Percentiles rank a stretch among this genome's conserved stretches.
Conservation (phyloP, 805 yeast species). For the Spathaspora sp. region DNA sequence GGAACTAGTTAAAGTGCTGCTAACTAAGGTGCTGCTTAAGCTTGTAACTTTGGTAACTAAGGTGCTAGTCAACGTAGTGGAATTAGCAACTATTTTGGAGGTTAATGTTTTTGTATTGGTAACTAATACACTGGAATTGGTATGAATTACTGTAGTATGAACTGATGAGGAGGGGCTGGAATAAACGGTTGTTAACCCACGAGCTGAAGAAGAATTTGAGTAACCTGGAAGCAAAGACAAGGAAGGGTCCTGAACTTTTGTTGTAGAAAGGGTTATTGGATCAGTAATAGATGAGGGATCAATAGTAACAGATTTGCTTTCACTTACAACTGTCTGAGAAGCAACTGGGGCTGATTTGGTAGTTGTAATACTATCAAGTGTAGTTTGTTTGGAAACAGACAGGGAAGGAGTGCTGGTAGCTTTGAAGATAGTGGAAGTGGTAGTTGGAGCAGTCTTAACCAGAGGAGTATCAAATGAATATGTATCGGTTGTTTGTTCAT, state of each 20-base stretch:
- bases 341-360: slow-evolving; percentile 27
- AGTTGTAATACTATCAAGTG: slow-evolving; percentile 15
- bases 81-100: background rate
- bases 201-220: background rate
- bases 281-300: slow-evolving; percentile 16
- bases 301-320: slow-evolving; percentile 20
- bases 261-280: slow-evolving; percentile 2
- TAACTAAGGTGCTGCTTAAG: background rate
- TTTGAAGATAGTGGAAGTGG: slow-evolving; percentile 3
- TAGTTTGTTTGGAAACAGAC: slow-evolving; percentile 14
- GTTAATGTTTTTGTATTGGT: background rate
- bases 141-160: no score
- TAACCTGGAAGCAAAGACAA: background rate
- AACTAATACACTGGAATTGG: background rate
- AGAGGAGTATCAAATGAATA: slow-evolving; percentile 9
- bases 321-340: slow-evolving; percentile 21
- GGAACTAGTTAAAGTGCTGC: background rate
- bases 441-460: slow-evolving; percentile 12
- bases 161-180: background rate
- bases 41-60: background rate
- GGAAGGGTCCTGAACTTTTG: background rate
- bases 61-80: background rate
- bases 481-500: background rate
- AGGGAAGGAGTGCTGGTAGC: slow-evolving; percentile 23
- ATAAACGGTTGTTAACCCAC: background rate